phyloP scores from a whole-genome alignment of 2,329 filamentous ascomycete species.

The Purpureocillium takamizusanense region DNA sequence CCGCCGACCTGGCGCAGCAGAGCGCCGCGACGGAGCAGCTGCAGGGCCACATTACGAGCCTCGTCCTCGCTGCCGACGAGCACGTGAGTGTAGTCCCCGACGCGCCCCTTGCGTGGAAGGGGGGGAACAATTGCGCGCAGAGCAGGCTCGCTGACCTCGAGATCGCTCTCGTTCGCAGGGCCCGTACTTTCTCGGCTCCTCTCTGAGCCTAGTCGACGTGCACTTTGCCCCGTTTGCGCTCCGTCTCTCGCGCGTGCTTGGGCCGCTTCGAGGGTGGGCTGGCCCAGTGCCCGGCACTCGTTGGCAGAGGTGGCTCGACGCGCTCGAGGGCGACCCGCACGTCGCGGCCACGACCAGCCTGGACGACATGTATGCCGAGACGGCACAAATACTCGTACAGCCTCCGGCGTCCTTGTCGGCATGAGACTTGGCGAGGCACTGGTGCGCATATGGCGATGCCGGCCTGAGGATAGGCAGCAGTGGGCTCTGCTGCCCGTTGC shows the following conservation, averaged over 20 bases:
- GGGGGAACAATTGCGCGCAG: too few relatives aligned
- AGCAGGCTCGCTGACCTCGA: too few relatives aligned
- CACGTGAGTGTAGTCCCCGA: constrained; percentile 16
- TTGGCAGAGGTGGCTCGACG: constrained; percentile 62
- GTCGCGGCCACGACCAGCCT: constrained; percentile 59
- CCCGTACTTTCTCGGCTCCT: constrained; percentile 56
- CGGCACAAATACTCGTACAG: constrained; percentile 41
- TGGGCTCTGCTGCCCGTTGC: too few relatives aligned
- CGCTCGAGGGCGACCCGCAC: constrained; percentile 55
- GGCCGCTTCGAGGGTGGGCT: constrained; percentile 57
- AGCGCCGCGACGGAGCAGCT: constrained; percentile 51
- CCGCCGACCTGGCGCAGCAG: constrained; percentile 51
- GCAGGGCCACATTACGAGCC: constrained; percentile 49
- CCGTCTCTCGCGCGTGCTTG: constrained; percentile 56
- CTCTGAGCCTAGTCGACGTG: constrained; percentile 58
- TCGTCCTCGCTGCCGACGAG: constrained; percentile 39
- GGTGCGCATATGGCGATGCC: too few relatives aligned
- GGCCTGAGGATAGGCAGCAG: too few relatives aligned
- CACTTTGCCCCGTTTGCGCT: constrained; percentile 70
- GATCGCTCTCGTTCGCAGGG: constrained; percentile 32
- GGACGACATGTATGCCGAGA: constrained; percentile 44
- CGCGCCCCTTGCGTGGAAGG: too few relatives aligned
- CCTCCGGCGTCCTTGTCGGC: too few relatives aligned
- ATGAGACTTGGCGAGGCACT: too few relatives aligned
- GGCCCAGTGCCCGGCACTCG: constrained; percentile 53